phyloP scores from a whole-genome alignment of 805 yeast genomes.

The Tetrapisispora phaffii region DNA sequence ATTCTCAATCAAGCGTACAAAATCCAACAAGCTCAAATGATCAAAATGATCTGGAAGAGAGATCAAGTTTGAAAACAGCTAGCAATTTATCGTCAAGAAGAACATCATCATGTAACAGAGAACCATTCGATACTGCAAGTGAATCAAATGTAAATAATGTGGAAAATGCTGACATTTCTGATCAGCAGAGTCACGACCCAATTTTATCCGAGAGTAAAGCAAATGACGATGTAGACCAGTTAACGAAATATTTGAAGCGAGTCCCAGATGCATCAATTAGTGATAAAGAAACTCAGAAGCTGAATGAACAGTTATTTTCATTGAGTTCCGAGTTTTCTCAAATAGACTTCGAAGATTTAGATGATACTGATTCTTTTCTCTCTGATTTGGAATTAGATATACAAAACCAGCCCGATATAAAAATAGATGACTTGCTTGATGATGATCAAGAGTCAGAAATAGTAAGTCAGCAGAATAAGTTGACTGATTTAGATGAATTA shows the following conservation, averaged over 20 bases:
- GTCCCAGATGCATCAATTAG: neutral
- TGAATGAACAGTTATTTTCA: too few relatives aligned
- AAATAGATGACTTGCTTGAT: constrained; percentile 24
- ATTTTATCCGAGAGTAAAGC: neutral
- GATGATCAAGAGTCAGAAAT: neutral
- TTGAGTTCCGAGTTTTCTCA: neutral
- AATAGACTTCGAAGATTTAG: neutral
- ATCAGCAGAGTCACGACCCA: too few relatives aligned
- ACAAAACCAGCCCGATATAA: constrained; percentile 10
- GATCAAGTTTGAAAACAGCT: neutral
- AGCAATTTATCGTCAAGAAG: neutral
- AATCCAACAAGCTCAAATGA: neutral
- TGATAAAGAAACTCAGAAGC: neutral
- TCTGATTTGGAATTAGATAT: neutral
- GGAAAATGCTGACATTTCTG: neutral
- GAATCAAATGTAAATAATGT: neutral
- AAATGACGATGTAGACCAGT: neutral
- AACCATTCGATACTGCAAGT: neutral
- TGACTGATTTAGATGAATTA: constrained; percentile 18
- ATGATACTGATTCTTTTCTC: neutral
- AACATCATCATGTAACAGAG: neutral
- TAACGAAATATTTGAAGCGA: neutral
- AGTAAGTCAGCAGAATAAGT: constrained; percentile 16
- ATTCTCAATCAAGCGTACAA: too few relatives aligned
- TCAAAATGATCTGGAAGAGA: neutral